Evolutionary conservation across 163 green algal species (phyloP).

Genomic region (Chlorella variabilis): DNA sequence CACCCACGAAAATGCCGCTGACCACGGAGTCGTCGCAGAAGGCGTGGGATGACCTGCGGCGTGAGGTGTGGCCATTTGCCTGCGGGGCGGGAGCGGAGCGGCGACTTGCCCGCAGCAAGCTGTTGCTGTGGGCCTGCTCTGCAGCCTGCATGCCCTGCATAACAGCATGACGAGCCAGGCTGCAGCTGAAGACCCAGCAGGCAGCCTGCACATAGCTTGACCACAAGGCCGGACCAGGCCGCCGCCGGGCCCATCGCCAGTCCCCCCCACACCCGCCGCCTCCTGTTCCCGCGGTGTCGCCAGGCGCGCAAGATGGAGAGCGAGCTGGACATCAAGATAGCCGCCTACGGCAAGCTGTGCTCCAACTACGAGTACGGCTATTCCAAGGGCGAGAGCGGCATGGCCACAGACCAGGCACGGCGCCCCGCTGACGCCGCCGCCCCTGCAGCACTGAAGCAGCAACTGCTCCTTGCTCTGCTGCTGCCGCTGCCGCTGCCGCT

Average conservation of each 20-base stretch:
- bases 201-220: too few species aligned
- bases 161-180: too few species aligned
- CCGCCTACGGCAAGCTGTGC: constrained; percentile 85
- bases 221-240: too few species aligned
- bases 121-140: too few species aligned
- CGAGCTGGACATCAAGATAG: constrained; percentile 92
- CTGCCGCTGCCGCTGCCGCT: too few species aligned
- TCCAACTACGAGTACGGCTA: constrained; percentile 76
- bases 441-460: too few species aligned
- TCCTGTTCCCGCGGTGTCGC: too few species aligned
- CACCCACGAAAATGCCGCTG: constrained; percentile 1
- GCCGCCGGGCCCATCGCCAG: neutral
- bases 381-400: constrained; percentile 57
- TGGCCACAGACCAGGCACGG: constrained; percentile 77
- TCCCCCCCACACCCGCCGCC: neutral
- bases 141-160: too few species aligned
- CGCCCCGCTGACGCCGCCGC: neutral
- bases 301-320: constrained; percentile 91
- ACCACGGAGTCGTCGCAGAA: constrained; percentile 18
- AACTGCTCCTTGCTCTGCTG: neutral
- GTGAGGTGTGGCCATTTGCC: constrained; percentile 31
- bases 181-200: too few species aligned
- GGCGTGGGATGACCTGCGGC: constrained; percentile 47
- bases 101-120: too few species aligned
- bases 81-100: too few species aligned